Evolutionary conservation across 1,139 yeast genomes (phyloP).

Genomic region (Diutina rugosa): DNA sequence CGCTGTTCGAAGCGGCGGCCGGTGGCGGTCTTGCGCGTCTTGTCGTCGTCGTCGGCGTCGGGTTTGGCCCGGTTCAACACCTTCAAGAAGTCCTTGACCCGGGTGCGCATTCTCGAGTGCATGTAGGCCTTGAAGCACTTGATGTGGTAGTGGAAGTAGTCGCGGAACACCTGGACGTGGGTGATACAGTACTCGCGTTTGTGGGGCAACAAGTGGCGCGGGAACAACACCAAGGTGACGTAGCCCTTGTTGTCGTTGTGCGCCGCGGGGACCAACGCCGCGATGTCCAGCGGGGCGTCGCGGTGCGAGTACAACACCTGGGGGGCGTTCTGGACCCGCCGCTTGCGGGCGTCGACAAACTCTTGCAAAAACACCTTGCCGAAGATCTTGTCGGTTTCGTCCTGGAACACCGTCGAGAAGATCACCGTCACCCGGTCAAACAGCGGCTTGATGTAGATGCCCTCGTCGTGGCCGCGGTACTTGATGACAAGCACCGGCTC

Average conservation of each 20-base stretch:
- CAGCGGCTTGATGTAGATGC: slow-evolving; percentile 82
- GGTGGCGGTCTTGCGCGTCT: slow-evolving; percentile 66
- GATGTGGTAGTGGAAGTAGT: slow-evolving; percentile 95
- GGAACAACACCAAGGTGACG: slow-evolving; percentile 65
- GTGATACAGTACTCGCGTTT: slow-evolving; percentile 76
- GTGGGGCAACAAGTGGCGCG: slow-evolving; percentile 63
- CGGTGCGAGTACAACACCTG: slow-evolving; percentile 85
- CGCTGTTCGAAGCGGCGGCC: slow-evolving; percentile 32
- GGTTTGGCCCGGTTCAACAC: slow-evolving; percentile 95
- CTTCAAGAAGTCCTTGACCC: slow-evolving; percentile 88
- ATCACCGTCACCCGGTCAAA: slow-evolving; percentile 95
- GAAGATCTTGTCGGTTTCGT: slow-evolving; percentile 90
- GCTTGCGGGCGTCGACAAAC: slow-evolving; percentile 92
- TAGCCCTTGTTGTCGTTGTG: slow-evolving; percentile 52
- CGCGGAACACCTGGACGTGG: slow-evolving; percentile 84
- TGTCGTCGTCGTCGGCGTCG: slow-evolving; percentile 68
- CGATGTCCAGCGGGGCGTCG: slow-evolving; percentile 89
- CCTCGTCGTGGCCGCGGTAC: slow-evolving; percentile 81
- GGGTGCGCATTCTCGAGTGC: slow-evolving; percentile 96
- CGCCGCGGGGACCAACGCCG: slow-evolving; percentile 18
- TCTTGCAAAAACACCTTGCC: slow-evolving; percentile 95
- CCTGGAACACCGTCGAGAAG: slow-evolving; percentile 87
- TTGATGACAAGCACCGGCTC: slow-evolving; percentile 62
- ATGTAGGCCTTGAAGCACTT: slow-evolving; percentile 96
- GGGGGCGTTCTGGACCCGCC: slow-evolving; percentile 96